These are phyloP conservation scores for Raffaelea albimanens DNA, from an alignment of 2,329 filamentous ascomycete genomes.

Conservation along the genomic window DNA sequence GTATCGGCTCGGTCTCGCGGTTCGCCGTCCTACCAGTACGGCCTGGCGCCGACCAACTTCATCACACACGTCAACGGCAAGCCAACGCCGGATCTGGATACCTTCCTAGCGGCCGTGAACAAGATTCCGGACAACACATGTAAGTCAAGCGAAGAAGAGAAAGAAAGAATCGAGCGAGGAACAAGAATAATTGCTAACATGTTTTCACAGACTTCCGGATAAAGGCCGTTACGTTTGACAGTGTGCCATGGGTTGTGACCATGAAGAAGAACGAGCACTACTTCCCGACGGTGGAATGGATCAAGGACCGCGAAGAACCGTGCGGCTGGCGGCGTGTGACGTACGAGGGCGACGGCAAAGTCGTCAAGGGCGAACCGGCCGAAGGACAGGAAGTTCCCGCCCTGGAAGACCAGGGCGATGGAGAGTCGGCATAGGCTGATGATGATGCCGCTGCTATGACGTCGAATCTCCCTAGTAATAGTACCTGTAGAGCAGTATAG, in stretches of 20 bases:
- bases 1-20: conserved; percentile 79
- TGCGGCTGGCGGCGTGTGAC: conserved; percentile 56
- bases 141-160: too few species aligned
- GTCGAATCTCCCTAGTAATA: too few species aligned
- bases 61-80: conserved; percentile 92
- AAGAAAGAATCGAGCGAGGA: too few species aligned
- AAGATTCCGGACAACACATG: conserved; percentile 93
- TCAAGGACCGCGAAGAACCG: conserved; percentile 49
- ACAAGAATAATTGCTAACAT: too few species aligned
- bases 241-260: conserved; percentile 97
- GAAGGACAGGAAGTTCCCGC: conserved; percentile 34
- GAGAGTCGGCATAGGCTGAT: conserved; percentile 28
- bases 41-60: conserved; percentile 92
- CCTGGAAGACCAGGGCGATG: conserved; percentile 30
- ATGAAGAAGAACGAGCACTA: conserved; percentile 99
- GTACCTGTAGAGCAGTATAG: too few species aligned
- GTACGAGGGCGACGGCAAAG: conserved; percentile 46
- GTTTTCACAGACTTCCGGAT: conserved; percentile 78
- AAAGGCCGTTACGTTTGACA: conserved; percentile 96
- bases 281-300: conserved; percentile 62
- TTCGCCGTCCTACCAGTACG: conserved; percentile 80
- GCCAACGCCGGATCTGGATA: conserved; percentile 69
- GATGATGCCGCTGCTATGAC: too few species aligned
- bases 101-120: conserved; percentile 72
- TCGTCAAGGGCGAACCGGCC: conserved; percentile 42